Base-by-base conservation (phyloP, 768 basidiomycete genomes). In the Kwoniella dendrophila region DNA sequence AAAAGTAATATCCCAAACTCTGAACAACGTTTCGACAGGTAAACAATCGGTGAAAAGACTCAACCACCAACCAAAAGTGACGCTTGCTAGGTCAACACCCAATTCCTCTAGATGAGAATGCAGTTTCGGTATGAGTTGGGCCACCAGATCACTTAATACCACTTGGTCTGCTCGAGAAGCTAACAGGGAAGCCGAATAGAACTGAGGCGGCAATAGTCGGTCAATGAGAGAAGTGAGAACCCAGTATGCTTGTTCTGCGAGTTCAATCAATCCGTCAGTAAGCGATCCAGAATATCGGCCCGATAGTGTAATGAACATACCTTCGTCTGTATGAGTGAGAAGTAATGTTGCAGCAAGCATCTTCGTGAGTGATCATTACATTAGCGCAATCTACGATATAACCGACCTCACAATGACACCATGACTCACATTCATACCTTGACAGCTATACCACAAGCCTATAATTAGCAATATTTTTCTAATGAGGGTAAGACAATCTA, bases 11-110 rank as follows among this genome's bases (percentile, higher is more conserved):
- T 99, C 95, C 94, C 96, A 98, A 5, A 97, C 87, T 51, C 95
- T 83, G 80, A 97, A 94, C 40, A 98, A 82, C 0, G 94, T 98
- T 91, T 93, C 67, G 27, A 97, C 90, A 11, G 95, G 95, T 7
- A 97, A 81, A 74, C 94, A 95, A 69, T 96, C 93, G 0, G 94
- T 96, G 73, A 98, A 98, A 22, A 99, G 82, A 2, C 92, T 93
- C 26, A 99, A 81, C 80, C 97, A 96, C 96, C 96, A 99, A 12
- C 93, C 95, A 82, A 99, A 99, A 63, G 92, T 96, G 63, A 97
- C 92, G 0, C 94, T 93, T 2, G 88, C 87, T 1, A 99, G 83
- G 74, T 99, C 94, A 12, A 97, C 87, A 4, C 89, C 91, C 0
- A 95, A 85, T 12, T 87, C 84, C 1, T 83, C 83, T 36, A 98